These are phyloP conservation scores for Coleophoma crateriformis DNA, from an alignment of 2,329 filamentous ascomycete species.

Conservation along the genomic window DNA sequence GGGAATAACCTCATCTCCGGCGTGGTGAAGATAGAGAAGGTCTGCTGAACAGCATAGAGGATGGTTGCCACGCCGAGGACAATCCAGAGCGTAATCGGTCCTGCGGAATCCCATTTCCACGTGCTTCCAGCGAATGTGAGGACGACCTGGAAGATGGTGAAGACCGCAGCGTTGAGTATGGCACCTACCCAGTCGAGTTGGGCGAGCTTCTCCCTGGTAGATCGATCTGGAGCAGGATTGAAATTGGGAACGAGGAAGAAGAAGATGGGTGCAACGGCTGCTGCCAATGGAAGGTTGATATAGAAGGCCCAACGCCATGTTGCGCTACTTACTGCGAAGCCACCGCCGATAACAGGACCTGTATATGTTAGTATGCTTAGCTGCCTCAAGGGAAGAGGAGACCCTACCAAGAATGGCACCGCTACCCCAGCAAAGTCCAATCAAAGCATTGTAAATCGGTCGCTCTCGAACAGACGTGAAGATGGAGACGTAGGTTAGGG, in stretches of 20 bases:
- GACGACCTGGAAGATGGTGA: conserved; percentile 19
- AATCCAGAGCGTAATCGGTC: conserved; percentile 27
- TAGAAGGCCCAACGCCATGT: conserved; percentile 27
- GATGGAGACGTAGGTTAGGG: conserved; percentile 11
- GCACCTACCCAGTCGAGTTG: conserved; percentile 29
- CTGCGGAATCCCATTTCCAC: conserved; percentile 14
- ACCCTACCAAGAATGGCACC: conserved; percentile 8
- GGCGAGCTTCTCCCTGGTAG: conserved; percentile 4
- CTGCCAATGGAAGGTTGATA: conserved; percentile 27
- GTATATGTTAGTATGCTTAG: too few species aligned
- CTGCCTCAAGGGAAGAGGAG: too few species aligned
- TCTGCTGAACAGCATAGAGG: conserved; percentile 10
- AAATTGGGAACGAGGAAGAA: conserved; percentile 12
- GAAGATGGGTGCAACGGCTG: conserved; percentile 12
- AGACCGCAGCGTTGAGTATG: conserved; percentile 20
- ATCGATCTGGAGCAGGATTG: conserved; percentile 2
- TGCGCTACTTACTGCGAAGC: conserved; percentile 15
- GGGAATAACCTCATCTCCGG: conserved; percentile 11
- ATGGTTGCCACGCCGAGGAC: conserved; percentile 31
- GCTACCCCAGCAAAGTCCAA: conserved; percentile 13
- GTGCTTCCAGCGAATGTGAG: conserved; percentile 22
- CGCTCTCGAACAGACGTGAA: conserved; percentile 7
- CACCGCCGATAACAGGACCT: conserved; percentile 22
- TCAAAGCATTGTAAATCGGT: conserved; percentile 9
- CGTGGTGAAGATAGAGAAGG: conserved; percentile 14